phyloP scores from a whole-genome alignment of 257 asterid species.

The Nicotiana obtusifolia region DNA sequence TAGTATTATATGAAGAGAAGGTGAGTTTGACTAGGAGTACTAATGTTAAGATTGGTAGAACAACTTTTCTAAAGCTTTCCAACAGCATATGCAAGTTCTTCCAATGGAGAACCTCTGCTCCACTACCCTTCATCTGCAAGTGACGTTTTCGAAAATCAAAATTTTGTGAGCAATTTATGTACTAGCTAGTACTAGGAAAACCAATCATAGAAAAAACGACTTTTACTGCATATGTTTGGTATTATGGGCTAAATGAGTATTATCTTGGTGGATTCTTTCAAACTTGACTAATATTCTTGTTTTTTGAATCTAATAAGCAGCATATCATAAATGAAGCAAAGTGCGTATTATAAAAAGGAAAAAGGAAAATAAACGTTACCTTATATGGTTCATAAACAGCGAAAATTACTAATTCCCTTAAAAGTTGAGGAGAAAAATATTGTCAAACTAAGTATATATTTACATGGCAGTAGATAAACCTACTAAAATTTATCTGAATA shows the following conservation, averaged over 20 bases:
- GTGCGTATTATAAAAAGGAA: not conserved
- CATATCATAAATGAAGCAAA: not conserved
- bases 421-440: not conserved
- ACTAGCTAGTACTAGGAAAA: not conserved
- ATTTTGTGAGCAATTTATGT: not conserved
- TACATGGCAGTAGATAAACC: no score
- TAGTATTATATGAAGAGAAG: not conserved
- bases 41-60: constrained; percentile 15
- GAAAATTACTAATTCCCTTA: not conserved
- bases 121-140: constrained; percentile 15
- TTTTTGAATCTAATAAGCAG: not conserved
- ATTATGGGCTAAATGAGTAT: not conserved
- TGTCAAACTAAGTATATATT: no score
- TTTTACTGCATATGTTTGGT: not conserved
- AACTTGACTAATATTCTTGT: not conserved
- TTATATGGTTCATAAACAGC: not conserved
- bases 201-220: not conserved
- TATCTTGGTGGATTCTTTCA: not conserved
- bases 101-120: constrained; percentile 2
- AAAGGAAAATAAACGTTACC: not conserved
- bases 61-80: not conserved
- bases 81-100: not conserved
- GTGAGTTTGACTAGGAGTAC: constrained; percentile 7
- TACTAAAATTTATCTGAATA: not conserved
- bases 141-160: not conserved